Base-by-base conservation (phyloP, 345 rosid species). In the Murraya paniculata region DNA sequence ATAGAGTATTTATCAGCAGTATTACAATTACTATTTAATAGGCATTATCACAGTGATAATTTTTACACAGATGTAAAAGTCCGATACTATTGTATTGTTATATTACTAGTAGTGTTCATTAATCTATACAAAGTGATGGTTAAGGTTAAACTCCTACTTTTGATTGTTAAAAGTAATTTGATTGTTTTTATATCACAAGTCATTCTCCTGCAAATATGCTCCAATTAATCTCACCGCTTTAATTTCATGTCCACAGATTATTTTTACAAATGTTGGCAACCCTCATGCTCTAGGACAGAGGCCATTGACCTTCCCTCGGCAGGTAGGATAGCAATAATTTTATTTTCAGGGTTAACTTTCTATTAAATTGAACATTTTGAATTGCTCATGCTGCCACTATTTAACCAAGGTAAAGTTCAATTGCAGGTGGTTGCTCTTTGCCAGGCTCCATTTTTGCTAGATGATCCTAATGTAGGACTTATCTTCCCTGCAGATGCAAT, bases 231-330 rank as follows among this genome's bases (percentile, higher is more conserved):
- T 78, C 66, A 79, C 30, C 38, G 31, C 55, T 76, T 9, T 70
- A 50, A 79, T 9, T 75, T 84, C 48, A 33, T 75, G 45, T 79
- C 62, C 62, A 78, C 88, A 96, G 99, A 96, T 96, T 78, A 91
- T 96, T 80, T 96, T 96, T 86, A 96, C 99, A 66, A 96, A 96
- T 85, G 98, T 96, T 66, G 99, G 99, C 79, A 94, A 96, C 77
- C 99, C 99, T 84, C 99, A 96, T 84, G 99, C 99, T 77, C 86
- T 94, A 56, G 98, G 98, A 76, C 99, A 96, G 91, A 96, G 90
- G 90, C 99, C 97, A 2, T 70, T 96, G 80, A 92, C 91, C 60
- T 96, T 96, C 76, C 94, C 99, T 83, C 98, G 98, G 31, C 99
- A 96, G 94, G 99, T 92, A 45, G 56, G 5, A 48, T 41, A 25